A percentile compares a stretch with the other conserved stretches of the same genome.
These are phyloP conservation scores for Aspergillus brasiliensis DNA, from an alignment of 2,329 filamentous ascomycete genomes.

Conservation along the genomic window DNA sequence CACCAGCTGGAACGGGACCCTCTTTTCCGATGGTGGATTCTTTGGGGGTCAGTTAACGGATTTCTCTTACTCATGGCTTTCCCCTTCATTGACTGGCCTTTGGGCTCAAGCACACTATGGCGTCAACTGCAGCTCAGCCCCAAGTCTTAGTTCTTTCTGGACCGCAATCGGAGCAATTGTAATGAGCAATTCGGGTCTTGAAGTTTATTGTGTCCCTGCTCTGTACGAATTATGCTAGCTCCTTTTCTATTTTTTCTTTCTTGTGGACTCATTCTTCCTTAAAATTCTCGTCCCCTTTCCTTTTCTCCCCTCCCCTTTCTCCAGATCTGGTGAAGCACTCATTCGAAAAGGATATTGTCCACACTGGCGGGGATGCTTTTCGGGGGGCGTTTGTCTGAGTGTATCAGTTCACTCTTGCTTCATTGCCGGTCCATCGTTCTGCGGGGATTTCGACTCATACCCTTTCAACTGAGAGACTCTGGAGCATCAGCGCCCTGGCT, in stretches of 20 bases:
- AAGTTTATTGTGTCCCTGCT: slow-evolving; percentile 4
- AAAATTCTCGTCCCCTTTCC: background rate
- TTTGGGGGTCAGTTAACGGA: background rate
- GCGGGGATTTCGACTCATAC: background rate
- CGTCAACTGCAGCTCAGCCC: background rate
- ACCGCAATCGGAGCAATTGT: slow-evolving; percentile 18
- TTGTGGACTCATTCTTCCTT: background rate
- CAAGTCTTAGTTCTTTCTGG: background rate
- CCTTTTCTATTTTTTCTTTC: background rate
- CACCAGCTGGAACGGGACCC: background rate
- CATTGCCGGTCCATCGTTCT: background rate
- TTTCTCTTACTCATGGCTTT: slow-evolving; percentile 4
- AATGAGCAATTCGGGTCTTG: slow-evolving; percentile 7
- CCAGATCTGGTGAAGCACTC: background rate
- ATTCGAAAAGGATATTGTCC: background rate
- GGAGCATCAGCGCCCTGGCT: background rate
- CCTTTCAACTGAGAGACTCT: background rate
- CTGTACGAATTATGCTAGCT: background rate
- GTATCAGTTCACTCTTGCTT: slow-evolving; percentile 9
- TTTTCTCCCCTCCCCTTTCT: background rate
- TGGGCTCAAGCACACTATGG: slow-evolving; percentile 5
- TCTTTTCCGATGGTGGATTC: background rate
- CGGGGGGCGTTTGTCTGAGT: slow-evolving; percentile 5
- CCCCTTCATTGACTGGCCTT: background rate
- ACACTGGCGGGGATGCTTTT: slow-evolving; percentile 9